Evolutionary conservation across 2,329 filamentous ascomycete genomes (phyloP), one percentile per base, ranked within the genome.

Genomic region (Microsporum canis): DNA sequence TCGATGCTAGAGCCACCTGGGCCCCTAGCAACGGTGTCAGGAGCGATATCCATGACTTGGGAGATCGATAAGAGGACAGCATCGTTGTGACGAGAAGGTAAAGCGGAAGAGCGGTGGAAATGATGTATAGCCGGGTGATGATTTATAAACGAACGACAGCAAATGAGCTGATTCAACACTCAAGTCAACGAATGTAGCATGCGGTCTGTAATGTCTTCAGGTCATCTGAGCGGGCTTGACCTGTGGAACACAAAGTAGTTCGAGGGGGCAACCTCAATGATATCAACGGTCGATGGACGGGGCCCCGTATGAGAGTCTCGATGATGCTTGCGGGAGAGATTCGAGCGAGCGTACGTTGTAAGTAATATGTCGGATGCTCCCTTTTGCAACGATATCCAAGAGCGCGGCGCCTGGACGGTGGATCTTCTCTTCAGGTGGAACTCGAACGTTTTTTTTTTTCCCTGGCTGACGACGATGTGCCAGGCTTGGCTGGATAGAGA

Each of bases 1-100:
- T 68, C 27, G 61, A 53, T 56, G 63, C 67, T 57, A 65, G 61
- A n/a, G 62, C 66, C 61, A 64, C 53, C 64, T 67, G 66, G 38
- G 64, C 61, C 38, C 64, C 67, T 27, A 71, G 63, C 14, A 70
- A 57, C 34, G 61, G 31, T 27, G 63, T 58, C 51, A 64, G 61
- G 10, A 62, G 47, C 29, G 60, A 51, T 14, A 56, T 36, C 60
- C 61, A 63, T 63, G 38, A 53, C 57, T 23, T 27, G 34, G 29
- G 34, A 45, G 57, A 59, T 14, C n/a, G 57, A 45, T n/a, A 27
- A 33, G 31, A 36, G 29, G 17, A 36, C 3, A 49, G 39, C 29
- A 59, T 34, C 7, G 34, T 27, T 29, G 33, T 31, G 38, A 29
- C 14, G 31, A n/a, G 55, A 2, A 17, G 14, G n/a, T 39, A n/a